Conservation (phyloP, 2,329 filamentous ascomycete species). For the Fusarium palustre region DNA sequence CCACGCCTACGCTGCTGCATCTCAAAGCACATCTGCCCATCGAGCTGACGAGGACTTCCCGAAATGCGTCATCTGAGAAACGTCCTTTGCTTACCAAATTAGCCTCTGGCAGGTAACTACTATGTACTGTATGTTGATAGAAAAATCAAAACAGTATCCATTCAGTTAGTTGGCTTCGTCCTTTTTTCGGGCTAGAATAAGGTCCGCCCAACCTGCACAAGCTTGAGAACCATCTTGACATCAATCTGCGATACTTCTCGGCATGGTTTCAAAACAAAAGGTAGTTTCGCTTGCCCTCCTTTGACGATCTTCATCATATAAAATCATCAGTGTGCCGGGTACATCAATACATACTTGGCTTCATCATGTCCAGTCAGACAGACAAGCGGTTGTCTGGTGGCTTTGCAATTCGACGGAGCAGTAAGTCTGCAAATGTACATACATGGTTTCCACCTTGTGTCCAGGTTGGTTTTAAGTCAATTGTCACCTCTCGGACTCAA, state of each 20-base stretch:
- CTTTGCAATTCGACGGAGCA: background rate
- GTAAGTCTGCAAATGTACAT: slow-evolving; percentile 4
- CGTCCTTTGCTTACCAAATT: slow-evolving; percentile 12
- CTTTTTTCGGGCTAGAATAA: background rate
- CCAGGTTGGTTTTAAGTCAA: slow-evolving; percentile 6
- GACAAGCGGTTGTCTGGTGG: background rate
- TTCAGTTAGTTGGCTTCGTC: background rate
- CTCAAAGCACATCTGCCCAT: slow-evolving; percentile 32
- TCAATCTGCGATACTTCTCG: background rate
- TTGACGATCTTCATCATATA: background rate
- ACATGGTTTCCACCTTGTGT: slow-evolving; percentile 1
- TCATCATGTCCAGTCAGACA: slow-evolving; percentile 12
- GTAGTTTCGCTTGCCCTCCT: background rate
- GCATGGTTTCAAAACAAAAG: background rate
- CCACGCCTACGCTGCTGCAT: slow-evolving; percentile 13
- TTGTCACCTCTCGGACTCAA: slow-evolving; percentile 6
- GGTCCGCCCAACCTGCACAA: background rate
- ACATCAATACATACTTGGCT: background rate
- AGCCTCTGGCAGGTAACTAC: background rate
- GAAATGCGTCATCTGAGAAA: slow-evolving; percentile 24
- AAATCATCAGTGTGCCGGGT: background rate
- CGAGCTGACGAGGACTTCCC: slow-evolving; percentile 26
- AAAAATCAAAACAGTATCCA: background rate
- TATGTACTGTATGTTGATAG: no score
- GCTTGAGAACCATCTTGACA: background rate